Evolutionary conservation across 2,329 filamentous ascomycete species (phyloP), one percentile per base, ranked within the genome.

Genomic region (Aspergillus quadricinctus): DNA sequence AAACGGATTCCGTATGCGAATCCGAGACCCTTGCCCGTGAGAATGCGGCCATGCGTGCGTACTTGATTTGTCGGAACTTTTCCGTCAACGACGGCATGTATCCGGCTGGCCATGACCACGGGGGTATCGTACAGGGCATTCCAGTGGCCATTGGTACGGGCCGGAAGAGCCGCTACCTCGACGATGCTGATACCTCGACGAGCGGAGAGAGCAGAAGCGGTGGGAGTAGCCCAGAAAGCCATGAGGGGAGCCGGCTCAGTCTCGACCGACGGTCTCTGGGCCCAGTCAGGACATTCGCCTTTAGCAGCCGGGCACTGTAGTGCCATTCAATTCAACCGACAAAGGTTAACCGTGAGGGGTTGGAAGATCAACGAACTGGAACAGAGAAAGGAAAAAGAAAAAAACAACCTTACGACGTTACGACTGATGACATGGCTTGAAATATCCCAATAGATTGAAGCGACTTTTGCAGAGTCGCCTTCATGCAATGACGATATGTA

Each of bases 51-150:
- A 95, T 95, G 84, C 89, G 92, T 60, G 93, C 93, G 56, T 97
- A 96, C 77, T 93, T 96, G 85, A 94, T 97, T 64, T 97, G 93
- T 81, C 88, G 92, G 62, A 96, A 96, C 81, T 97, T 97, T 78
- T 96, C 91, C 55, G 90, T 95, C 74, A 97, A 96, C 72, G 92
- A 95, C 67, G 93, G 93, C 72, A 96, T 96, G 91, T 84, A 83
- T 61, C 84, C 69, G 69, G 81, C 64, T 66, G 85, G 75, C 62
- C 82, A 72, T 77, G 81, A 68, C 73, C 82, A 72, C 70, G 83
- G 73, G 63, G 79, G 72, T 21, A 75, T 82, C 23, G 77, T 84
- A 46, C 84, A 88, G 72, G 84, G 84, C 4, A 74, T 86, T 25
- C 84, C 84, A 1, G 83, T 86, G 56, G 83, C 84, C 29, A 87